A percentile compares a stretch with the other conserved stretches of the same genome.
Evolutionary conservation across 371 early-diverging fungal species (phyloP).

Genomic region (Mortierella sp.): DNA sequence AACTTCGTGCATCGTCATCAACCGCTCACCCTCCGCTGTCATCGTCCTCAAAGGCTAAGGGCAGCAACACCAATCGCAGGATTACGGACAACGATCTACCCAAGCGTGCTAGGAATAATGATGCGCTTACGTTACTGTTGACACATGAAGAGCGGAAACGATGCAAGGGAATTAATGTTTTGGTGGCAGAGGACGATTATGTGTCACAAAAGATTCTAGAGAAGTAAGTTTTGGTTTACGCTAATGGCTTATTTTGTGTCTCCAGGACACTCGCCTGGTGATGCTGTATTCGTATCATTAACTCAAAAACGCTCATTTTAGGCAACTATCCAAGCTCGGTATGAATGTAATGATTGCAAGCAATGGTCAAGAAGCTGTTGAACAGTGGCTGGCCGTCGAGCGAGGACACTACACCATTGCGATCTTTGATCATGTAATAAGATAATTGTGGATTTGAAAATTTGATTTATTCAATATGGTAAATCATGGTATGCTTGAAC

Average conservation of each 20-base stretch:
- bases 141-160: conserved; percentile 26
- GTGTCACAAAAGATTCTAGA: conserved; percentile 57
- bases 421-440: conserved; percentile 55
- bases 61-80: neutral
- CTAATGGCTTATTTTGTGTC: neutral
- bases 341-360: conserved; percentile 54
- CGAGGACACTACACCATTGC: conserved; percentile 49
- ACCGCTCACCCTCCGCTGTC: neutral
- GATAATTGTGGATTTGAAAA: neutral
- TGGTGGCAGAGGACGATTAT: conserved; percentile 55
- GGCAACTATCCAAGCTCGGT: conserved; percentile 49
- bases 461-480: neutral
- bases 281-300: neutral
- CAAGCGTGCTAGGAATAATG: conserved; percentile 47
- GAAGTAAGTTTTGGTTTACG: conserved; percentile 28
- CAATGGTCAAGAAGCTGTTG: conserved; percentile 52
- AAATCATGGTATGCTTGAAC: too few relatives aligned
- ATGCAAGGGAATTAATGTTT: conserved; percentile 39
- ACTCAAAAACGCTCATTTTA: neutral
- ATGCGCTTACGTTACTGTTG: conserved; percentile 33
- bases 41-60: neutral
- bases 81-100: neutral
- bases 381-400: conserved; percentile 37
- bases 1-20: neutral
- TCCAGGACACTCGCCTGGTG: neutral